phyloP scores from a whole-genome alignment of 495 filamentous ascomycete genomes.

The Amniculicola lignicola region DNA sequence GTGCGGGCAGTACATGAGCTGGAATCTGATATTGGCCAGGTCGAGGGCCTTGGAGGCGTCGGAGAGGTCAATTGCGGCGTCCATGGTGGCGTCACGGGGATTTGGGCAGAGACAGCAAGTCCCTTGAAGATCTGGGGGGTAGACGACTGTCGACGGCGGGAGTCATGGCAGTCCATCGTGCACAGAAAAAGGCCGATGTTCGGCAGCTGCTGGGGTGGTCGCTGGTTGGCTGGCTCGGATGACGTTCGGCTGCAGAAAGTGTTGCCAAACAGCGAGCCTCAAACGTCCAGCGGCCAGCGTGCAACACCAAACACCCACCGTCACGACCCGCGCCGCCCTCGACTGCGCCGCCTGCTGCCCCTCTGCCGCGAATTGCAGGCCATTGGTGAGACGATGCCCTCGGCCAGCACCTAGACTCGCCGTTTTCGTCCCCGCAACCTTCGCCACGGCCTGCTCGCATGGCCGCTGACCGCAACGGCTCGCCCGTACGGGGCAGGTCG shows the following conservation, averaged over 20 bases:
- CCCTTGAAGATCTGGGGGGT: no score
- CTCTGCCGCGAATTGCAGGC: neutral
- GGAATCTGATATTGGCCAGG: slow-evolving; percentile 87
- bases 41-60: slow-evolving; percentile 82
- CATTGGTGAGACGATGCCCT: slow-evolving; percentile 7
- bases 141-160: no score
- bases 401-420: neutral
- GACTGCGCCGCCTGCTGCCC: neutral
- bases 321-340: slow-evolving; percentile 12
- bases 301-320: slow-evolving; percentile 26
- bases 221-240: neutral
- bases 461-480: slow-evolving; percentile 26
- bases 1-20: slow-evolving; percentile 70
- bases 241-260: no score
- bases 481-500: slow-evolving; percentile 31
- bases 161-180: no score
- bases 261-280: no score
- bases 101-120: no score
- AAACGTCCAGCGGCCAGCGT: slow-evolving; percentile 1
- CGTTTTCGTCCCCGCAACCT: slow-evolving; percentile 1
- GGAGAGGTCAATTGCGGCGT: slow-evolving; percentile 81
- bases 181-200: no score
- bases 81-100: slow-evolving; percentile 65
- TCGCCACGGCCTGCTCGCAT: slow-evolving; percentile 13
- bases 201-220: neutral